Percentiles rank a stretch among this genome's conserved stretches.
phyloP scores from a whole-genome alignment of 306 rosid species.

The Quercus suber region DNA sequence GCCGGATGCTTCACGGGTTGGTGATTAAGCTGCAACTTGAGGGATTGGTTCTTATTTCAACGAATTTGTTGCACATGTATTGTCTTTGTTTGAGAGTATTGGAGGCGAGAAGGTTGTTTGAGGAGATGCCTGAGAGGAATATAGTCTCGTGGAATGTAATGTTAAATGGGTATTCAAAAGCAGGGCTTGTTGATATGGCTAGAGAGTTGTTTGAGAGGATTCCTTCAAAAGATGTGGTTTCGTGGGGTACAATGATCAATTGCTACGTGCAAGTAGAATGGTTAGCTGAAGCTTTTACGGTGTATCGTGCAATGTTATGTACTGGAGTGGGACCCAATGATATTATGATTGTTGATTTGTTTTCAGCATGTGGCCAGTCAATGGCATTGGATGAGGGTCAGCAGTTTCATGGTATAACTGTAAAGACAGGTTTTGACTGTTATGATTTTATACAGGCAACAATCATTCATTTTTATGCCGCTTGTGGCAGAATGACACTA shows the following conservation, averaged over 20 bases:
- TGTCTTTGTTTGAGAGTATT: constrained; percentile 53
- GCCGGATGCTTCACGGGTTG: constrained; percentile 64
- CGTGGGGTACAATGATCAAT: constrained; percentile 91
- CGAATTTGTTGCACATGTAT: constrained; percentile 78
- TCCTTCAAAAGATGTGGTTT: constrained; percentile 64
- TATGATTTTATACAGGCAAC: constrained; percentile 74
- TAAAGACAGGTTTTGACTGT: constrained; percentile 73
- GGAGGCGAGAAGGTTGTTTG: constrained; percentile 66
- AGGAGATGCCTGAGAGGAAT: constrained; percentile 62
- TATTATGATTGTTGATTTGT: constrained; percentile 70
- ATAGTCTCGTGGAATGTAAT: constrained; percentile 82
- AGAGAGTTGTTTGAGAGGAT: constrained; percentile 66
- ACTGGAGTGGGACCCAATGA: constrained; percentile 59
- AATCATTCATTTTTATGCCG: constrained; percentile 68
- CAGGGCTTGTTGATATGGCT: constrained; percentile 51
- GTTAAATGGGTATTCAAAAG: constrained; percentile 79
- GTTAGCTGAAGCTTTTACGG: constrained; percentile 59
- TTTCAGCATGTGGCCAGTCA: constrained; percentile 66
- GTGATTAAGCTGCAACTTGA: constrained; percentile 45
- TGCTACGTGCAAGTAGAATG: constrained; percentile 57
- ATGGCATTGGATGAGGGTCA: constrained; percentile 47
- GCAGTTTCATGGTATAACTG: constrained; percentile 61
- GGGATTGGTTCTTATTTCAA: constrained; percentile 54
- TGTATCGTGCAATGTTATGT: constrained; percentile 53
- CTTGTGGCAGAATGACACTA: constrained; percentile 58